A percentile compares a stretch with the other conserved stretches of the same genome.
Conservation (phyloP, 2,329 filamentous ascomycete species). For the Clarireedia monteithiana region DNA sequence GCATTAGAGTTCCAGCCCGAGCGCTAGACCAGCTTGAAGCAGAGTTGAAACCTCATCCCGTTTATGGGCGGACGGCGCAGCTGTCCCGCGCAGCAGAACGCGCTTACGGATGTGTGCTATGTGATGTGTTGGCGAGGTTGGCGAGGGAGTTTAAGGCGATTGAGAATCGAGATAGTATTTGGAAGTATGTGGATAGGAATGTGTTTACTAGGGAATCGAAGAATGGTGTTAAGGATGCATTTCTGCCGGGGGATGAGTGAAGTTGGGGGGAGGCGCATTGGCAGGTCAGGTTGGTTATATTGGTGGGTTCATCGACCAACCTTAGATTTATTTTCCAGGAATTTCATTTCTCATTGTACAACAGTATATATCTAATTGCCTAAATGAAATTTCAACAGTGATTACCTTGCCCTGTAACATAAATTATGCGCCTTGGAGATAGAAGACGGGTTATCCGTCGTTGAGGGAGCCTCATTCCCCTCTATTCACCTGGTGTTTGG, state of each 20-base stretch:
- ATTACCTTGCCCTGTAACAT: no score
- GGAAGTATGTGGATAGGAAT: slow-evolving; percentile 8
- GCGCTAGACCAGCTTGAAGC: slow-evolving; percentile 29
- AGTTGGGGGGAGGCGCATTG: neutral
- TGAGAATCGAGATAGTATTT: slow-evolving; percentile 2
- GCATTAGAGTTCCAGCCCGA: slow-evolving; percentile 34
- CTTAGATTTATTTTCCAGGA: no score
- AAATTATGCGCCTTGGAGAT: no score
- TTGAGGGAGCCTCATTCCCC: no score
- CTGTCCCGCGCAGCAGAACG: slow-evolving; percentile 47
- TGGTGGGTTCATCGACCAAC: no score
- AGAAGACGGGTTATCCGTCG: no score
- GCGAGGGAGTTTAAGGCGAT: slow-evolving; percentile 34
- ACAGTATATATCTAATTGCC: no score
- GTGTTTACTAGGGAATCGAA: slow-evolving; percentile 9
- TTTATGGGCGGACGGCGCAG: slow-evolving; percentile 65
- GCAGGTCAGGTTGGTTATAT: no score
- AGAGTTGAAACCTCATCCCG: slow-evolving; percentile 47
- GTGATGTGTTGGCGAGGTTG: slow-evolving; percentile 6
- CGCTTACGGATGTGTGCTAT: slow-evolving; percentile 9
- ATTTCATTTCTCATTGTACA: no score
- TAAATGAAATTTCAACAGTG: no score
- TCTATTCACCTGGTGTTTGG: no score
- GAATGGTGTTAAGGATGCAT: slow-evolving; percentile 12
- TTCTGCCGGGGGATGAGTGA: neutral